Evolutionary conservation across 2,329 filamentous ascomycete genomes (phyloP).

Genomic region (Zymoseptoria ardabiliae): DNA sequence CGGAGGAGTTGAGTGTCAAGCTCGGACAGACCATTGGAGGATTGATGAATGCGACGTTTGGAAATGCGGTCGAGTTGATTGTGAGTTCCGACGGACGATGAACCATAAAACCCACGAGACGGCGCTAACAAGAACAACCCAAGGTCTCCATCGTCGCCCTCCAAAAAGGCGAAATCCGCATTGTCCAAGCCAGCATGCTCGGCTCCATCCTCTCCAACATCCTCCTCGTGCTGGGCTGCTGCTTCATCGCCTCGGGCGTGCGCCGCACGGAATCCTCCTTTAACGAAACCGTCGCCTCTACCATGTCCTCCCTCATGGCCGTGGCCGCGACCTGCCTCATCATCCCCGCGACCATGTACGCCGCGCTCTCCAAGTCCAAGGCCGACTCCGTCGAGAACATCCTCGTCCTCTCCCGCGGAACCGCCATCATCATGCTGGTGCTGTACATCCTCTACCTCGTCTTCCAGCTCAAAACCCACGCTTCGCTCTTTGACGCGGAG

Average conservation of each 20-base stretch:
- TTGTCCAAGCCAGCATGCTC: constrained; percentile 97
- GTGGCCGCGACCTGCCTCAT: constrained; percentile 48
- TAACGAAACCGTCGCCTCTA: constrained; percentile 69
- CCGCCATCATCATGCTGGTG: constrained; percentile 46
- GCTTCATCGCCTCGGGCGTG: constrained; percentile 45
- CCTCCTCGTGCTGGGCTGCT: constrained; percentile 60
- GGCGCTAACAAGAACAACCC: background rate
- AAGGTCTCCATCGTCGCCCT: constrained; percentile 79
- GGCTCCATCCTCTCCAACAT: constrained; percentile 94
- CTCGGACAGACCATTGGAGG: constrained; percentile 69
- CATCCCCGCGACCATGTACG: constrained; percentile 48
- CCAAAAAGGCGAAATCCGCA: constrained; percentile 75
- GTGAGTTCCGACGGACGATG: constrained; percentile 26
- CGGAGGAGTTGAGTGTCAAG: constrained; percentile 66
- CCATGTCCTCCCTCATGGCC: constrained; percentile 58
- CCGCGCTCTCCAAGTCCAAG: constrained; percentile 35
- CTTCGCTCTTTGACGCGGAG: constrained; percentile 41
- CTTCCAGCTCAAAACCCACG: constrained; percentile 48
- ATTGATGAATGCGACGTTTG: constrained; percentile 68
- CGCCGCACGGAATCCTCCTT: constrained; percentile 47
- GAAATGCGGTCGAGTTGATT: constrained; percentile 73
- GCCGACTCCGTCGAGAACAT: constrained; percentile 38
- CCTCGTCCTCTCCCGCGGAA: constrained; percentile 46
- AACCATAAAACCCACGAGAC: no score
- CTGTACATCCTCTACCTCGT: constrained; percentile 49